A percentile compares a stretch with the other conserved stretches of the same genome.
phyloP scores from a whole-genome alignment of 2,329 filamentous ascomycete species.

The Thermomyces lanuginosus region DNA sequence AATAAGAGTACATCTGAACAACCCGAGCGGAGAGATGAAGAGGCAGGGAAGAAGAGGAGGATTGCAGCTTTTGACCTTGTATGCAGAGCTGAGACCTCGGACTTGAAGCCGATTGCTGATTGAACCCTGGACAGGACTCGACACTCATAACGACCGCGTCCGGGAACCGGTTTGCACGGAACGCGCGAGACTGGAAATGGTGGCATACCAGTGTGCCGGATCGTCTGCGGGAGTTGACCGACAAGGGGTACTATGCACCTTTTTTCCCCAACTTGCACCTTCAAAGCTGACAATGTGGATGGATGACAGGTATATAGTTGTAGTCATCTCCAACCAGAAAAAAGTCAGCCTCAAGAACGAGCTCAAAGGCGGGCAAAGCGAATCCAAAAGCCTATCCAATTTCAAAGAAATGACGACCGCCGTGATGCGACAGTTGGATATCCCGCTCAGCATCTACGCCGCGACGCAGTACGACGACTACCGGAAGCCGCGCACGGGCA shows the following conservation, averaged over 20 bases:
- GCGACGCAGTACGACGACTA: conserved; percentile 69
- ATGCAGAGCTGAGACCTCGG: no score
- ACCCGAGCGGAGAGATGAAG: conserved; percentile 6
- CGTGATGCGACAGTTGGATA: conserved; percentile 48
- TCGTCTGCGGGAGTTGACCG: conserved; percentile 49
- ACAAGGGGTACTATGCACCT: conserved; percentile 42
- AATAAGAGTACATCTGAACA: conserved; percentile 6
- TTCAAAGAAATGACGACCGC: conserved; percentile 68
- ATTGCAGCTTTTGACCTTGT: conserved; percentile 34
- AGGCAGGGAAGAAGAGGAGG: conserved; percentile 11
- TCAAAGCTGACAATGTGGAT: background rate
- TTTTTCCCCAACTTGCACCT: conserved; percentile 5
- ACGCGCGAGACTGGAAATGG: conserved; percentile 81
- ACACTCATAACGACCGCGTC: conserved; percentile 70
- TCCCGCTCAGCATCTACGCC: conserved; percentile 70
- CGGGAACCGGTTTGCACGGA: conserved; percentile 58
- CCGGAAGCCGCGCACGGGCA: conserved; percentile 72
- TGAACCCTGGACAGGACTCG: conserved; percentile 48
- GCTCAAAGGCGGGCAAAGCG: conserved; percentile 50
- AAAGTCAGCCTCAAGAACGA: conserved; percentile 60
- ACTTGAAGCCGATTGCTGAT: background rate
- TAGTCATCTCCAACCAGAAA: conserved; percentile 79
- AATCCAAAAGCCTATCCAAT: conserved; percentile 52
- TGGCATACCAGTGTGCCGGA: conserved; percentile 59
- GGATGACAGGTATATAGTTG: conserved; percentile 48